These are phyloP conservation scores for Ganoderma sinense DNA, from an alignment of 1,284 basidiomycete genomes.

Conservation along the genomic window DNA sequence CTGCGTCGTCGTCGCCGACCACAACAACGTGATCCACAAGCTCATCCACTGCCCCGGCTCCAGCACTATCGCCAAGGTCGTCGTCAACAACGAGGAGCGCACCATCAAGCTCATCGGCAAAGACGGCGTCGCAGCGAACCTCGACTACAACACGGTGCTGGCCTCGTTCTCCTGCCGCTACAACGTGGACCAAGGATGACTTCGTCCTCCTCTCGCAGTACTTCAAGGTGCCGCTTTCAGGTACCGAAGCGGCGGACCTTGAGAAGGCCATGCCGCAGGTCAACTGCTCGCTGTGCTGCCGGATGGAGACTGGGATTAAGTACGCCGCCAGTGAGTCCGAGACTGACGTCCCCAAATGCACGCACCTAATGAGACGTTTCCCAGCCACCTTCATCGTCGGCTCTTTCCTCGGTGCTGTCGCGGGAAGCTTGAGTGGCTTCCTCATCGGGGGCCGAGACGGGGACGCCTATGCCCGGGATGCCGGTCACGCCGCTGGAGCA, in stretches of 20 bases:
- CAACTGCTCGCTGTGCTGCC: constrained; percentile 2
- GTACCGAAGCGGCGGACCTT: too few relatives aligned
- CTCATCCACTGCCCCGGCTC: constrained; percentile 2
- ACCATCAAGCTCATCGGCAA: background rate
- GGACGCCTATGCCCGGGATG: background rate
- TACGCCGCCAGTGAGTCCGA: too few relatives aligned
- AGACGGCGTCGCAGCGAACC: background rate
- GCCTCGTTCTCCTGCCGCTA: background rate
- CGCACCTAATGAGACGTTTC: background rate
- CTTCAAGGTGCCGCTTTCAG: background rate
- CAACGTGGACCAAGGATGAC: constrained; percentile 1
- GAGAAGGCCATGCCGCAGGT: background rate
- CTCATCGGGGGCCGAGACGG: background rate
- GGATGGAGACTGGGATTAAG: background rate
- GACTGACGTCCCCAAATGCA: too few relatives aligned
- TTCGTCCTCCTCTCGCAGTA: background rate
- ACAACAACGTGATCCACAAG: constrained; percentile 1
- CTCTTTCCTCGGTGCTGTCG: background rate
- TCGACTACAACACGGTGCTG: background rate
- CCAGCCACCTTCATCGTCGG: background rate
- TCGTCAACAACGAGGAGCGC: background rate
- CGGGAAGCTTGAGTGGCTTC: background rate
- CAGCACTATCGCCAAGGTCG: background rate
- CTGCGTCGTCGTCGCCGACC: constrained; percentile 2
- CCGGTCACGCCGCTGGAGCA: background rate